These are phyloP conservation scores for Pleurotus djamor DNA, from an alignment of 768 basidiomycete species.

Conservation along the genomic window DNA sequence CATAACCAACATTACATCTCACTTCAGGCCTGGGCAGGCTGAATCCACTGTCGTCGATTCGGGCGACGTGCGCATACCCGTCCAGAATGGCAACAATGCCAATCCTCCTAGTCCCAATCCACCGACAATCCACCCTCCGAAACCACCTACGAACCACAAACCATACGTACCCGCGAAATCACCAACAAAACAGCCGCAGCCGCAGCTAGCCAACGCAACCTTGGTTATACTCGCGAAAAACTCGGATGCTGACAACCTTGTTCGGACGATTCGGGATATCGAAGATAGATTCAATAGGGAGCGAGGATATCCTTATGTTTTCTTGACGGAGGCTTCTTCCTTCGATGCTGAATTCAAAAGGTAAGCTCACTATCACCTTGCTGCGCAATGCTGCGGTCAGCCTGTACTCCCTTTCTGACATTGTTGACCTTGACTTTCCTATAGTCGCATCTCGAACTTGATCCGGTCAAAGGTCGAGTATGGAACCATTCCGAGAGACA, in stretches of 20 bases:
- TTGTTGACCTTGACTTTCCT: too few species aligned
- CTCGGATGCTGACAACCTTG: constrained; percentile 51
- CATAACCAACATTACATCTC: constrained; percentile 17
- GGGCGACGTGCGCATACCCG: not conserved
- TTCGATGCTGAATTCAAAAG: not conserved
- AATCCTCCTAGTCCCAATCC: not conserved
- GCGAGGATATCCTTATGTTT: constrained; percentile 82
- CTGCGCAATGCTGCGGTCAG: too few species aligned
- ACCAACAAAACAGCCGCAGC: not conserved
- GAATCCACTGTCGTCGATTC: constrained; percentile 26
- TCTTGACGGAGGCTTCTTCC: constrained; percentile 39
- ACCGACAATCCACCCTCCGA: not conserved
- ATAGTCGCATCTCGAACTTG: not conserved
- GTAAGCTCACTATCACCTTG: not conserved
- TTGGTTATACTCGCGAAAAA: constrained; percentile 62
- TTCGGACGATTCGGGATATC: constrained; percentile 66
- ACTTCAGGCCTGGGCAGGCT: constrained; percentile 18
- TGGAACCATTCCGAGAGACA: constrained; percentile 59
- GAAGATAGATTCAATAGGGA: constrained; percentile 81
- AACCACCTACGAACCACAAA: not conserved
- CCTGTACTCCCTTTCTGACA: not conserved
- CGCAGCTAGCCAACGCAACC: constrained; percentile 28
- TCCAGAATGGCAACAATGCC: not conserved
- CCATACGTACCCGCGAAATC: not conserved
- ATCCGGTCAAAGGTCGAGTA: not conserved